Base-by-base conservation (phyloP, 805 yeast genomes). In the Nakazawaea ishiwadae region DNA sequence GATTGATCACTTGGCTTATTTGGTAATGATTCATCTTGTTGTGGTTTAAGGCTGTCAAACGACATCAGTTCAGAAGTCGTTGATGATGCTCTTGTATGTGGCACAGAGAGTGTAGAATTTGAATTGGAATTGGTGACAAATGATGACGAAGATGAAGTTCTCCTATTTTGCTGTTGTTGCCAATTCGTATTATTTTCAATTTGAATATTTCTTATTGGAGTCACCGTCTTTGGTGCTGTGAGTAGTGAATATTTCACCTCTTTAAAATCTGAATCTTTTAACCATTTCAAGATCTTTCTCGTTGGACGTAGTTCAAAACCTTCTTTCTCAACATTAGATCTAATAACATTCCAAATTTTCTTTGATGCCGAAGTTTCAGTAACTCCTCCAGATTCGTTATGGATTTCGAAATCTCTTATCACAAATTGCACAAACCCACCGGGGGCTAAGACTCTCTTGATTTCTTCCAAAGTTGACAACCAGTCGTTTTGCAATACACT, bases 391-490 rank as follows among this genome's bases (percentile, higher is more conserved):
- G 17, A 14, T 16, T 14, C 26, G 17, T 8, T 9, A 33, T n/a
- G 35, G 6, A 48, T 11, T 11, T 40, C 54, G 12, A 57, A 44
- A 44, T 63, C 65, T 47, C 52, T 54, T 7, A 61, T 28, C 11
- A 50, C 44, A 9, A 63, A 45, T 42, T 59, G 62, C 11, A 61
- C 32, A 30, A 39, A 46, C 5, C 65, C 68, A 5, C 51, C 51
- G 3, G 59, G 59, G 35, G 52, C 56, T 28, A 63, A 40, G 4
- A 61, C 50, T 35, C 68, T 37, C 10, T 51, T 40, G 39, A 59
- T 51, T 41, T 63, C 68, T 5, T 31, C 38, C 5, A 63, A 44
- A 1, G 56, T 48, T 0, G 44, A 31, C 0, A 23, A 10, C 24
- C 60, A 39, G 18, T 54, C 56, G 4, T 35, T 29, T 20, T 48